phyloP scores from a whole-genome alignment of 495 filamentous ascomycete genomes.

The Amorphotheca resinae region DNA sequence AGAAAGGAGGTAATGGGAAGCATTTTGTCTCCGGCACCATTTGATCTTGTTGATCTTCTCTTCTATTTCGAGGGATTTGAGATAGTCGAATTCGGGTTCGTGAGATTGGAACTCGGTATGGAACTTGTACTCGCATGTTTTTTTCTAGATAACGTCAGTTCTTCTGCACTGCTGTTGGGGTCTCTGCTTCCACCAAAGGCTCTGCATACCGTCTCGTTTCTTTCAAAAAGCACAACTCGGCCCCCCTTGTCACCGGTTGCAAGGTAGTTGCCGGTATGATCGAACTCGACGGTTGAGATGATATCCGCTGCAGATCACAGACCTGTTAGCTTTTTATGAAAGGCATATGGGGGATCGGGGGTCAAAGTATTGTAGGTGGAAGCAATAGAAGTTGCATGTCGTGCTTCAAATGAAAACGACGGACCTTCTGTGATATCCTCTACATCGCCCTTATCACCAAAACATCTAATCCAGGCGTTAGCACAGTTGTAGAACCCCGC shows the following conservation, averaged over 20 bases:
- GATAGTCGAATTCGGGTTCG: slow-evolving; percentile 97
- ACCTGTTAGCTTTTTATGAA: slow-evolving; percentile 4
- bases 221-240: slow-evolving; percentile 89
- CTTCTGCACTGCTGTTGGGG: neutral
- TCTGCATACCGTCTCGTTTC: slow-evolving; percentile 79
- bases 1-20: slow-evolving; percentile 93
- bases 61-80: slow-evolving; percentile 98
- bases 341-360: too few relatives aligned
- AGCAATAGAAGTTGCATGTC: too few relatives aligned
- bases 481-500: neutral
- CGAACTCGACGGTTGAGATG: slow-evolving; percentile 98
- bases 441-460: slow-evolving; percentile 98
- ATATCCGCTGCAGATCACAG: slow-evolving; percentile 64
- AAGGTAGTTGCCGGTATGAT: slow-evolving; percentile 96
- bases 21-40: slow-evolving; percentile 96
- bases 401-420: slow-evolving; percentile 8
- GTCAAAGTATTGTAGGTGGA: neutral
- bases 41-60: slow-evolving; percentile 99
- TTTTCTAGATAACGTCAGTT: slow-evolving; percentile 53
- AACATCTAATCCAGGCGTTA: slow-evolving; percentile 53
- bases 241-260: slow-evolving; percentile 98
- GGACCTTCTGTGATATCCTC: slow-evolving; percentile 99
- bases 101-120: slow-evolving; percentile 99
- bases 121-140: slow-evolving; percentile 99
- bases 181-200: neutral